A percentile compares a stretch with the other conserved stretches of the same genome.
phyloP scores from a whole-genome alignment of 805 yeast genomes.

The Aciculoconidium aculeatum region DNA sequence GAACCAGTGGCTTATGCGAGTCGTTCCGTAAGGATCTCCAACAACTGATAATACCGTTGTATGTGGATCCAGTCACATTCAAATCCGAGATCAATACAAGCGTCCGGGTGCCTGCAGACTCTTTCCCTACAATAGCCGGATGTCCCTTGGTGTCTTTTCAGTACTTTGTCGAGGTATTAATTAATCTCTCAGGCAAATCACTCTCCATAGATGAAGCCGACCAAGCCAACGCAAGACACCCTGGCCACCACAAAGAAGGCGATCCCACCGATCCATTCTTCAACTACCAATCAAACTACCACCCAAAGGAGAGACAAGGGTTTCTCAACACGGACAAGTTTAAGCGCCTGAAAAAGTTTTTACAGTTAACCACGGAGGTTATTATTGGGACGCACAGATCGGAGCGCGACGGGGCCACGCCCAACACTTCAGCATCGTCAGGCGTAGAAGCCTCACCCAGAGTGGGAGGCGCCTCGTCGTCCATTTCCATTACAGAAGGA shows the following conservation, averaged over 20 bases:
- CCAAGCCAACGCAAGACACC: too few species aligned
- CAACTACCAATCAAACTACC: conserved; percentile 12
- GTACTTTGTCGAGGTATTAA: conserved; percentile 76
- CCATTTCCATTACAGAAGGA: too few species aligned
- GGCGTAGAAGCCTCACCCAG: too few species aligned
- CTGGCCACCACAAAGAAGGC: too few species aligned
- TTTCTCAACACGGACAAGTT: conserved; percentile 76
- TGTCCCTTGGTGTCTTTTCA: conserved; percentile 72
- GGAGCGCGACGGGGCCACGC: conserved; percentile 8
- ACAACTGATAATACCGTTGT: conserved; percentile 71
- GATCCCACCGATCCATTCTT: conserved; percentile 10
- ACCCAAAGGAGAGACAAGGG: conserved; percentile 28
- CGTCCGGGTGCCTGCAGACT: conserved; percentile 73
- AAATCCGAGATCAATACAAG: conserved; percentile 54
- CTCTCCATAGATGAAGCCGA: conserved; percentile 21
- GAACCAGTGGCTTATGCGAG: conserved; percentile 55
- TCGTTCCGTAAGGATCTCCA: conserved; percentile 79
- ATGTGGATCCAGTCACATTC: conserved; percentile 63
- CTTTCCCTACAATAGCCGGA: conserved; percentile 76
- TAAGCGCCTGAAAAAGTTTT: conserved; percentile 69
- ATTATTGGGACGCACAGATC: conserved; percentile 73
- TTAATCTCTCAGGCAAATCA: conserved; percentile 68
- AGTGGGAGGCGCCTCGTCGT: too few species aligned
- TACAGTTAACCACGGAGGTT: conserved; percentile 76
- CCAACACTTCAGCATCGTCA: conserved; percentile 1